These are phyloP conservation scores for Cyphellophora attinorum DNA, from an alignment of 2,329 filamentous ascomycete species.

Conservation along the genomic window DNA sequence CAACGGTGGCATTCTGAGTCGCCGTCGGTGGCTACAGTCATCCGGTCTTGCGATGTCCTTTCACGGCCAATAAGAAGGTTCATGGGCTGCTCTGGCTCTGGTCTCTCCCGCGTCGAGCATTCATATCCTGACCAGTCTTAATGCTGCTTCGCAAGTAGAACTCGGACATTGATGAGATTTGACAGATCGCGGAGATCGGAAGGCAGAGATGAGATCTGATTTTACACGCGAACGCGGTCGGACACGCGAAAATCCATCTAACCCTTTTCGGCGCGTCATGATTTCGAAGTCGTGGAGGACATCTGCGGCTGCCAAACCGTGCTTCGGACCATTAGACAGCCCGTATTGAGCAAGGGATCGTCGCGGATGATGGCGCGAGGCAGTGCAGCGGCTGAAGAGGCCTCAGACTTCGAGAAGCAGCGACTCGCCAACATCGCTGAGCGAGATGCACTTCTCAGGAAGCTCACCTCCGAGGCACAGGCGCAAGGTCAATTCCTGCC, in stretches of 20 bases:
- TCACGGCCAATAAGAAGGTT: too few relatives aligned
- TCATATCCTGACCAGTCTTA: too few relatives aligned
- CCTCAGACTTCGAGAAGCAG: slow-evolving; percentile 81
- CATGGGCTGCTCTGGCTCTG: too few relatives aligned
- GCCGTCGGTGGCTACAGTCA: too few relatives aligned
- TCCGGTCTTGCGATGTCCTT: too few relatives aligned
- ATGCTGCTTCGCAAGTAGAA: too few relatives aligned
- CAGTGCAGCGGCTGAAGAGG: slow-evolving; percentile 24
- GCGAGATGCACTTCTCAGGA: slow-evolving; percentile 72
- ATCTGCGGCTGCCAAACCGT: not conserved
- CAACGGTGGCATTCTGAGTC: too few relatives aligned
- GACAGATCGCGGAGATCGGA: too few relatives aligned
- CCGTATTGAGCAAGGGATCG: too few relatives aligned
- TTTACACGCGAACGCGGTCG: not conserved
- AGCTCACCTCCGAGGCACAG: slow-evolving; percentile 58
- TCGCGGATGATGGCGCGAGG: slow-evolving; percentile 12
- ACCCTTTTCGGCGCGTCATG: slow-evolving; percentile 1
- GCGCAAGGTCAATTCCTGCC: slow-evolving; percentile 58
- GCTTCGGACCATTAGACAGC: not conserved
- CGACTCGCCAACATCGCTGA: slow-evolving; percentile 78
- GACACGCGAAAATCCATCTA: not conserved
- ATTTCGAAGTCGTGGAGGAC: not conserved
- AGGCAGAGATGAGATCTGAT: too few relatives aligned
- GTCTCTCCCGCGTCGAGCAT: too few relatives aligned
- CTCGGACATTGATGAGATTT: too few relatives aligned